Evolutionary conservation across 2,329 filamentous ascomycete species (phyloP), one percentile per base, ranked within the genome.

Genomic region (Scopulariopsis brevicaulis): DNA sequence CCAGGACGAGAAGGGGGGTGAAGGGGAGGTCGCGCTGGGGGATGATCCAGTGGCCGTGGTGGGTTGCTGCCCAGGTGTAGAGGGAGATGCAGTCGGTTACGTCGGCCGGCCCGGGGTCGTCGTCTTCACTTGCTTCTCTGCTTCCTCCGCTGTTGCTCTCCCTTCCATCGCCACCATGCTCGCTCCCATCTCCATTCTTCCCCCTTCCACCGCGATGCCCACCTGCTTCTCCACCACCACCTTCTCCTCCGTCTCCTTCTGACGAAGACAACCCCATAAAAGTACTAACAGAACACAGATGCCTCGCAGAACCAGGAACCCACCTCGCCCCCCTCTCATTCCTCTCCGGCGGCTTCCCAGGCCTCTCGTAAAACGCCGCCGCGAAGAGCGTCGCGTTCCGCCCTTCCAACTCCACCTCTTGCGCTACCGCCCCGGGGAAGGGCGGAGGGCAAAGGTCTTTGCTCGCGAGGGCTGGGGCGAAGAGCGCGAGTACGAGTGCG

Each of bases 31-130:
- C 43, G 25, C 46, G 55, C 37, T 24, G n/a, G 5, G 55, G 34
- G 14, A 57, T 25, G 43, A 51, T 8, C 55, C 55, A 57, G 55
- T 57, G 34, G n/a, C 55, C 55, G 12, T 22, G 24, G 43, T 57
- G 46, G 8, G 24, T 3, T 10, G 25, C 1, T 18, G 24, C 55
- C 55, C 55, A 57, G 15, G 51, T 15, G 40, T 40, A 43, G 24
- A 57, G 43, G 24, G 55, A 18, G 55, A 51, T 22, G 48, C 55
- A 57, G 55, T 57, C 54, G 7, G 15, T 14, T 15, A 28, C 25
- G 22, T 14, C 22, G 18, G 54, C 46, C 6, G 22, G 46, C 6
- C 7, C 11, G 8, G 7, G 18, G 46, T 22, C 20, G 18, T n/a
- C 20, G 20, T 18, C n/a, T 15, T n/a, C 6, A n/a, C 40, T 15